Conservation (phyloP, 2,329 filamentous ascomycete species). For the Exophiala xenobiotica region DNA sequence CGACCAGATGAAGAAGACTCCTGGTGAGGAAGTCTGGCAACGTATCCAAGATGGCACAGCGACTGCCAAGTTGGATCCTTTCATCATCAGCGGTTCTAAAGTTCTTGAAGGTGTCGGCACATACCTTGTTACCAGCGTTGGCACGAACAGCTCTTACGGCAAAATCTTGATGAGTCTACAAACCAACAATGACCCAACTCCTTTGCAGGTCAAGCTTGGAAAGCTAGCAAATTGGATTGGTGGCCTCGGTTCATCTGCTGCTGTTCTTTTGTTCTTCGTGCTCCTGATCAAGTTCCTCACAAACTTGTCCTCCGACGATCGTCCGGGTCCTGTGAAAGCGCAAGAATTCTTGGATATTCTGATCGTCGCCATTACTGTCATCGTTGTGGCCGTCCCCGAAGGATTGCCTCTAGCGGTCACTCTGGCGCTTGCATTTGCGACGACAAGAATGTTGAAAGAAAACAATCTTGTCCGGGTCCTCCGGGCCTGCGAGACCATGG, state of each 20-base stretch:
- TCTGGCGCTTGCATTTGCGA: conserved; percentile 72
- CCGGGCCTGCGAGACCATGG: conserved; percentile 78
- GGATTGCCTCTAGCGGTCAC: conserved; percentile 77
- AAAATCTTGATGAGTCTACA: conserved; percentile 73
- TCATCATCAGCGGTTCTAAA: conserved; percentile 77
- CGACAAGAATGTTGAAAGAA: conserved; percentile 73
- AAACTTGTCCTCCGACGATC: conserved; percentile 55
- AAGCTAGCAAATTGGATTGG: conserved; percentile 75
- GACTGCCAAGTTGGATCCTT: conserved; percentile 61
- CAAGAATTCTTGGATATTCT: conserved; percentile 74
- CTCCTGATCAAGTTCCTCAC: conserved; percentile 83
- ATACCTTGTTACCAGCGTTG: conserved; percentile 71
- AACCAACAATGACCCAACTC: conserved; percentile 72
- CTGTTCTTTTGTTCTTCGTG: conserved; percentile 79
- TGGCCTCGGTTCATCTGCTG: conserved; percentile 70
- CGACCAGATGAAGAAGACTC: conserved; percentile 67
- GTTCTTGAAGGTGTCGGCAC: conserved; percentile 76
- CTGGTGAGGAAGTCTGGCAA: conserved; percentile 59
- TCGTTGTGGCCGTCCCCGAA: conserved; percentile 77
- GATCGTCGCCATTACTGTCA: conserved; percentile 75
- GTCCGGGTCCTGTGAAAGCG: conserved; percentile 69
- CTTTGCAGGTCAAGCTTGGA: conserved; percentile 73
- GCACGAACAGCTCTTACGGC: conserved; percentile 71
- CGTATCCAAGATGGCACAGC: conserved; percentile 54
- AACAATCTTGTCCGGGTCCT: conserved; percentile 75